Conservation (phyloP, 495 filamentous ascomycete species). For the Hypomontagnella monticulosa region DNA sequence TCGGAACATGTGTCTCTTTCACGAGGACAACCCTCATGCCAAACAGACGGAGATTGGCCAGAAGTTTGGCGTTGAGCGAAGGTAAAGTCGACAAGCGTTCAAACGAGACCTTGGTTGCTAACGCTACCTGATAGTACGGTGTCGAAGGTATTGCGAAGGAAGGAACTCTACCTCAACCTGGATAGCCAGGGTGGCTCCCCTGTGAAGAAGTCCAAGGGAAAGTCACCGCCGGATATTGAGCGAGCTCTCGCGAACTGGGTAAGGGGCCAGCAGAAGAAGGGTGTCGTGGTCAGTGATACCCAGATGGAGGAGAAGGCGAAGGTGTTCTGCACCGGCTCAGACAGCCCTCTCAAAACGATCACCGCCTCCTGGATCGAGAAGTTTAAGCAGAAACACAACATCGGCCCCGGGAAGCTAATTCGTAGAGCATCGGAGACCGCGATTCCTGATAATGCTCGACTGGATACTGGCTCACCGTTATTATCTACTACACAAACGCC, state of each 20-base stretch:
- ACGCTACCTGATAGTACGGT: conserved; percentile 76
- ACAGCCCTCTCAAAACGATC: conserved; percentile 79
- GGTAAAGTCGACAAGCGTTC: conserved; percentile 65
- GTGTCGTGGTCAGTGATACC: conserved; percentile 78
- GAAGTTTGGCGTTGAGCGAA: conserved; percentile 97
- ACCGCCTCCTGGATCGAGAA: conserved; percentile 89
- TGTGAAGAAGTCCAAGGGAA: conserved; percentile 87
- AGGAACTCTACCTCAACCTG: conserved; percentile 92
- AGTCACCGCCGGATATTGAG: conserved; percentile 89
- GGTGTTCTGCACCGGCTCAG: conserved; percentile 83
- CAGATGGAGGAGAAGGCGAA: conserved; percentile 88
- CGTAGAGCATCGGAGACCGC: conserved; percentile 77
- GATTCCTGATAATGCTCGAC: conserved; percentile 65
- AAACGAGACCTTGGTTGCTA: conserved; percentile 29
- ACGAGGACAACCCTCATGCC: conserved; percentile 91
- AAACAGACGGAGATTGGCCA: conserved; percentile 99
- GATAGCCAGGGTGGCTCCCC: conserved; percentile 90
- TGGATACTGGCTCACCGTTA: conserved; percentile 53
- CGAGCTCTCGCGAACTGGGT: conserved; percentile 92
- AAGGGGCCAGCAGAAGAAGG: conserved; percentile 79
- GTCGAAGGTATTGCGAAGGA: conserved; percentile 95
- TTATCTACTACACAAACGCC: conserved; percentile 73
- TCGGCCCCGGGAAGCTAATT: conserved; percentile 68
- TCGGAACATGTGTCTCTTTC: conserved; percentile 93
- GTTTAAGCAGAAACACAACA: conserved; percentile 92